phyloP scores from a whole-genome alignment of 148 eudicot genomes.

The Rhododendron mucronatum region DNA sequence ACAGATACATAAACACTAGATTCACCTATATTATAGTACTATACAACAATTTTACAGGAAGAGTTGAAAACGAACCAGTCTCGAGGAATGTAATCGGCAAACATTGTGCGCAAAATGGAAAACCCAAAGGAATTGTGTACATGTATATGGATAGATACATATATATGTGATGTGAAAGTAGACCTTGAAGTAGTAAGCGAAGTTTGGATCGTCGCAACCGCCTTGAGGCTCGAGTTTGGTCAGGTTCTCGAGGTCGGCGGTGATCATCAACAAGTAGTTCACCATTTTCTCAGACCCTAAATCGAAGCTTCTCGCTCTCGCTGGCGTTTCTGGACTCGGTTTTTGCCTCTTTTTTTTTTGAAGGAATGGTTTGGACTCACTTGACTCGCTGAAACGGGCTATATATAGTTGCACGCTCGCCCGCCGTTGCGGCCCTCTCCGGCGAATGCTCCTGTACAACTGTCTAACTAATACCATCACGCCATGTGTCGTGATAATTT shows the following conservation, averaged over 20 bases:
- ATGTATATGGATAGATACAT: not conserved
- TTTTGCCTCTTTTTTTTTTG: not conserved
- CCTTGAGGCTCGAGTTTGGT: slow-evolving; percentile 68
- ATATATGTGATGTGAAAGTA: not conserved
- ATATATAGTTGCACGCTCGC: not conserved
- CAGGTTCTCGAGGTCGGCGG: slow-evolving; percentile 76
- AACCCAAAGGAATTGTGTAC: not conserved
- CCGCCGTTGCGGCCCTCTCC: not conserved
- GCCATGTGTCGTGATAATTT: no score
- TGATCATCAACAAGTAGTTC: slow-evolving; percentile 56
- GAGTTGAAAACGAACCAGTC: not conserved
- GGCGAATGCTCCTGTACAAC: no score
- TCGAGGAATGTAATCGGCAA: not conserved
- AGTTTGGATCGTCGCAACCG: slow-evolving; percentile 70
- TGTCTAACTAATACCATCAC: no score
- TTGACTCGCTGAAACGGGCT: not conserved
- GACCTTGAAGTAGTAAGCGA: slow-evolving; percentile 84
- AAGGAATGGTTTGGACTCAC: not conserved
- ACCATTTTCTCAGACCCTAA: slow-evolving; percentile 44
- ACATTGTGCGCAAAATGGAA: not conserved
- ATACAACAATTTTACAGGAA: not conserved
- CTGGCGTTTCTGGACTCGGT: not conserved
- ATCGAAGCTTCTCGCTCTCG: not conserved
- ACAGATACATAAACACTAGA: not conserved
- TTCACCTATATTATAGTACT: not conserved